Base-by-base conservation (phyloP, 78 protist species). In the Dictyostelium brefeldianum region DNA sequence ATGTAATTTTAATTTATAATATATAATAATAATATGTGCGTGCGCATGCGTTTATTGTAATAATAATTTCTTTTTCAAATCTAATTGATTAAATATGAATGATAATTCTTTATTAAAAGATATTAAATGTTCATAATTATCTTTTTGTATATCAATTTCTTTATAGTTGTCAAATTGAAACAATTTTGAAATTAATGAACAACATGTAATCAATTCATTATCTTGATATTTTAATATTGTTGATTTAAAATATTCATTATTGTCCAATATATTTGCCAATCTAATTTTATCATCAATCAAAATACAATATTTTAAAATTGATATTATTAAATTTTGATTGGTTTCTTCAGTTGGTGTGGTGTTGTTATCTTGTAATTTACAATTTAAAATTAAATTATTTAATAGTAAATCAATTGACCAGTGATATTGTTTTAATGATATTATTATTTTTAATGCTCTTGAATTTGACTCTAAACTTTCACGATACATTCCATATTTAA, bases 41-140 rank as follows among this genome's bases (percentile, higher is more conserved):
- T n/a, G n/a, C n/a, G n/a, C n/a, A n/a, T n/a, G n/a, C n/a, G n/a
- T n/a, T 65, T 67, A 29, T 25, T 12, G 41, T 67, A 67, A 31
- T 31, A 31, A 67, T 67, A 67, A 29, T 31, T 67, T 67, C 47
- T 67, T 31, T 67, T 67, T 67, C 29, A 67, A 31, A 67, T 67
- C 25, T n/a, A 73, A 73, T 46, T 73, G 79, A 46, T 77, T 77
- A 50, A 77, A 77, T 22, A 77, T 43, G 51, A 77, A 77, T 22
- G 51, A 50, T 22, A 77, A 77, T n/a, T 77, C 81, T 50, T 77
- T 77, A 27, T 77, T 77, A n/a, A 20, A 7, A 27, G 14, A 22
- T n/a, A 77, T 77, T 22, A 77, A 10, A 77, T 74, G 20, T 74
- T 85, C 92, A 57, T 57, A 85, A 14, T 51, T 9, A 74, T 85